These are phyloP conservation scores for Backusella tarrabulga DNA, from an alignment of 192 early-diverging fungal species.

Conservation along the genomic window DNA sequence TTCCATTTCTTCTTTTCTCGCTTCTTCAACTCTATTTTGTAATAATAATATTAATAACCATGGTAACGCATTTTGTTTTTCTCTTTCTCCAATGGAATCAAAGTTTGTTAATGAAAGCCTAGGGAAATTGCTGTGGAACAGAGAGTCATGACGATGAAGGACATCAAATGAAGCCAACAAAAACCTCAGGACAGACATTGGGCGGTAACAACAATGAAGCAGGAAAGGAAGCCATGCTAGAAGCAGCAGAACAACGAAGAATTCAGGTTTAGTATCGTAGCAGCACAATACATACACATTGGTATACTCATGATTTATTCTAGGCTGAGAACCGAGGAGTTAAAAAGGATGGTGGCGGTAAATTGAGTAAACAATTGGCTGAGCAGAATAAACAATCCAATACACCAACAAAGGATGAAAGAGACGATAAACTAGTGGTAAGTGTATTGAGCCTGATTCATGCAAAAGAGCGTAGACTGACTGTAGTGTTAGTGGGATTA, in stretches of 20 bases:
- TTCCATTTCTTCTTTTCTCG: background rate
- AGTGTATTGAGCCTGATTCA: background rate
- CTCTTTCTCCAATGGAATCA: background rate
- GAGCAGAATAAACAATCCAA: conserved; percentile 7
- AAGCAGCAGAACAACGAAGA: conserved; percentile 6
- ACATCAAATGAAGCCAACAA: conserved; percentile 7
- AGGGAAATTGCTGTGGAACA: conserved; percentile 18
- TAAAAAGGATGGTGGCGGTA: conserved; percentile 6
- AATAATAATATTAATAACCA: background rate
- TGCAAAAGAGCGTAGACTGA: background rate
- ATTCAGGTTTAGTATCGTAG: background rate
- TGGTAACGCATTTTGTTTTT: background rate
- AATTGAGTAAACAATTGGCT: conserved; percentile 16
- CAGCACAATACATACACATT: background rate
- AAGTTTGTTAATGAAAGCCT: background rate
- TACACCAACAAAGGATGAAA: background rate
- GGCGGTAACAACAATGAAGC: background rate
- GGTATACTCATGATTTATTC: background rate
- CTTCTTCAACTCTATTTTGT: background rate
- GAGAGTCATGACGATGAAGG: conserved; percentile 5
- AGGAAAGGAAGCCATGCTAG: conserved; percentile 12
- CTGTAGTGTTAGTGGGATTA: background rate
- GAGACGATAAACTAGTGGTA: conserved; percentile 2
- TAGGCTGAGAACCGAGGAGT: conserved; percentile 14
- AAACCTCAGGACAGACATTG: background rate